Percentiles rank a stretch among this genome's conserved stretches.
Evolutionary conservation across 768 basidiomycete genomes (phyloP).

Genomic region (Filobasidium floriforme): DNA sequence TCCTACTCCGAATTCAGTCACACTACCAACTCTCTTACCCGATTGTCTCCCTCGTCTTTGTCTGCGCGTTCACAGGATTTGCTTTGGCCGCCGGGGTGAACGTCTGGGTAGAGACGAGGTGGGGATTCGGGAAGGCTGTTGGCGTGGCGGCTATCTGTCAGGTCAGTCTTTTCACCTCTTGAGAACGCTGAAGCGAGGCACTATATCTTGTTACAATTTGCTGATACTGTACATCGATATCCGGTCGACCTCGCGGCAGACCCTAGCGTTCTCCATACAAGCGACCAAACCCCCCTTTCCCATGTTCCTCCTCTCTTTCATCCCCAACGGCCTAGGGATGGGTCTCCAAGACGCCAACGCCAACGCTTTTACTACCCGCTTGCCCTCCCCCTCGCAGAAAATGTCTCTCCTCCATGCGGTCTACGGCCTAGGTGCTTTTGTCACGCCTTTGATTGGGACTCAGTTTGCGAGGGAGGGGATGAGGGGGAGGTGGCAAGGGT

Average conservation of each 20-base stretch:
- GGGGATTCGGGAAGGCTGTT: constrained; percentile 43
- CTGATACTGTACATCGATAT: not conserved
- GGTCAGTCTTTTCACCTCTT: too few relatives aligned
- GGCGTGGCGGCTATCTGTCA: constrained; percentile 6
- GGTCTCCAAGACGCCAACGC: constrained; percentile 52
- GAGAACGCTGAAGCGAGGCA: too few relatives aligned
- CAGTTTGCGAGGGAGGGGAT: constrained; percentile 59
- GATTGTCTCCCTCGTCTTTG: constrained; percentile 59
- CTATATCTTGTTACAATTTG: too few relatives aligned
- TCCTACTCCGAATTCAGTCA: constrained; percentile 26
- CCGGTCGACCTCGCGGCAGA: constrained; percentile 22
- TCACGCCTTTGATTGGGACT: constrained; percentile 68
- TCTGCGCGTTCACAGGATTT: constrained; percentile 50
- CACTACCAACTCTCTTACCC: constrained; percentile 50
- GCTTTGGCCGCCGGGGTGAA: constrained; percentile 51
- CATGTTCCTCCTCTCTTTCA: constrained; percentile 48
- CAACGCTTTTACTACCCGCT: constrained; percentile 50
- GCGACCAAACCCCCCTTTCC: constrained; percentile 51
- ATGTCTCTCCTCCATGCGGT: constrained; percentile 47
- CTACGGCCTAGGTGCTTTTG: constrained; percentile 54
- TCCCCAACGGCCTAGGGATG: constrained; percentile 50
- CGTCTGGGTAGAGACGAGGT: constrained; percentile 47
- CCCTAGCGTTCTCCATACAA: constrained; percentile 43
- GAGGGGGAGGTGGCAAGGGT: constrained; percentile 60
- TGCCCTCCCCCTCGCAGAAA: constrained; percentile 48